Percentiles rank a stretch among this genome's conserved stretches.
These are phyloP conservation scores for Elaeis guineensis DNA, from an alignment of 176 grass and related monocot genomes.

Conservation along the genomic window DNA sequence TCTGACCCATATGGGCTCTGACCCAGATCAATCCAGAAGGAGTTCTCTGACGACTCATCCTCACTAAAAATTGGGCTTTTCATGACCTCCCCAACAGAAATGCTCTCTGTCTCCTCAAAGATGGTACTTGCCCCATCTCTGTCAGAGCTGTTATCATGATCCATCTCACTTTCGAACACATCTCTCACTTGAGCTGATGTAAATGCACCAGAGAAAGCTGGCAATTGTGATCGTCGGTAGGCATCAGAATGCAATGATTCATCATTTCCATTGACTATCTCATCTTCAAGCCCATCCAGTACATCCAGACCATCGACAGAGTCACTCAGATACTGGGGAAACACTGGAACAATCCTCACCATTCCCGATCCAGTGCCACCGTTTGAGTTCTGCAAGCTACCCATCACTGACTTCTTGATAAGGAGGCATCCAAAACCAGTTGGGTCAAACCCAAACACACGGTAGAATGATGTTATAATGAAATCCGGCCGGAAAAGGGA, in stretches of 20 bases:
- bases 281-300: conserved; percentile 72
- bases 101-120: conserved; percentile 91
- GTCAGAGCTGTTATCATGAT: conserved; percentile 85
- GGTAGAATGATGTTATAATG: conserved; percentile 96
- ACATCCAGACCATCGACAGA: conserved; percentile 70
- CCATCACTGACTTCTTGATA: conserved; percentile 93
- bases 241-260: conserved; percentile 31
- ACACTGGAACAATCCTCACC: conserved; percentile 79
- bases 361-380: conserved; percentile 66
- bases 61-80: conserved; percentile 98
- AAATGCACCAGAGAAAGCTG: conserved; percentile 86
- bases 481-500: conserved; percentile 94
- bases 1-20: conserved; percentile 80
- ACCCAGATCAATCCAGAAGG: conserved; percentile 98
- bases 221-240: conserved; percentile 60
- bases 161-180: conserved; percentile 79
- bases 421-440: conserved; percentile 93
- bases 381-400: conserved; percentile 65
- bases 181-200: conserved; percentile 86
- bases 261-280: conserved; percentile 51
- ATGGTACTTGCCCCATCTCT: conserved; percentile 90
- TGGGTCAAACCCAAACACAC: conserved; percentile 87
- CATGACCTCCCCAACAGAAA: conserved; percentile 88
- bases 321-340: conserved; percentile 89
- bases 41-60: conserved; percentile 77